Evolutionary conservation across 2,329 filamentous ascomycete species (phyloP), one percentile per base, ranked within the genome.

Genomic region (Alternaria sp.): DNA sequence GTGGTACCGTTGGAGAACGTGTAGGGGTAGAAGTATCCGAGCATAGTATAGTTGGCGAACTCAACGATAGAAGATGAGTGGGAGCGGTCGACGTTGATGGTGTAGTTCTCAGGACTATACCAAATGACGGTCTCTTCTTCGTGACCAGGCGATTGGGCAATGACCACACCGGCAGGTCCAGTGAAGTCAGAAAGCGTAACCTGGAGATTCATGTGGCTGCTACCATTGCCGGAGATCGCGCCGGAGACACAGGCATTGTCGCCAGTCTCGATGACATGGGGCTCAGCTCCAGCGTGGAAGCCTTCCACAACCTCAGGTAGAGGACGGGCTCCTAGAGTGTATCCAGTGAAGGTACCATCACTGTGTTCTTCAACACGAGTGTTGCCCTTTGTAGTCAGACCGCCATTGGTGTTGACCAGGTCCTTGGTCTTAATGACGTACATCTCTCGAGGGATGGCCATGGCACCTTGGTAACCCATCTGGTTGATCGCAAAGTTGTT

Each of bases 11-110:
- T 69, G 50, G 69, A 62, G 52, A 80, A 70, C 6, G 78, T 80
- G 75, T 84, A 83, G 4, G 83, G 82, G 56, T 81, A 75, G 74
- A 83, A 84, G 69, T 82, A 83, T 11, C 82, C 83, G 6, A 79
- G 75, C 57, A 83, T 81, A 17, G 81, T 83, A 43, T 77, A 78
- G 67, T 82, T 83, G 45, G 76, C 75, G 65, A 83, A 83, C 44
- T 81, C 74, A 4, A 68, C 66, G 57, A 85, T 81, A 3, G 73
- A 71, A 12, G 81, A 83, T 3, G 81, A 84, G 59, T 80, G 74
- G 10, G 75, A 72, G 40, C 83, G 79, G 61, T 84, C 79, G 26
- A 85, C 80, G 52, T 81, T 79, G 72, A 85, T 74, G 57, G 81
- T 84, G 72, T 81, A 74, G 68, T 82, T 83, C n/a, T 77, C 73